Evolutionary conservation across 768 basidiomycete species (phyloP), one percentile per base, ranked within the genome.

Genomic region (Leccinum subgranulosum): DNA sequence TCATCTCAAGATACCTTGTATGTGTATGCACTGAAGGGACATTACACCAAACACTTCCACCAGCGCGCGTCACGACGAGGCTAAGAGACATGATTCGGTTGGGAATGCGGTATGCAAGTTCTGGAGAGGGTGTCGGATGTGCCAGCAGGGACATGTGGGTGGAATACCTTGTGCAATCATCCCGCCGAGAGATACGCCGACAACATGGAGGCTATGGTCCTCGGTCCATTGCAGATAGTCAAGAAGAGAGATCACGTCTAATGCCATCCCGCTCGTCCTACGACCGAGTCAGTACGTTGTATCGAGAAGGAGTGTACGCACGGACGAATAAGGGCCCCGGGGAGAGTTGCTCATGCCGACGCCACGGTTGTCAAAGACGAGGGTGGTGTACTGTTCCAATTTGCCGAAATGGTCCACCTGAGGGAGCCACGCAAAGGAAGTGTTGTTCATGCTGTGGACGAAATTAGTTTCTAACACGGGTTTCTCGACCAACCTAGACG

Each of bases 281-380:
- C 52, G 15, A 4, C 15, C 6, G 6, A 29, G 51, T 65, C 19
- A 64, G 49, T 25, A 34, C 9, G 2, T 4, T 6, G 9, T 28
- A 25, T 17, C 1, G 23, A 33, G 6, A 33, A 46, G 7, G 3
- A 39, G 19, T 21, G 2, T 0, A 6, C 31, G 27, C 27, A 76
- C 83, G 57, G 65, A 92, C 89, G 87, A 80, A 73, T 92, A 93
- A 1, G 90, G 89, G 1, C 90, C 92, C 46, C 76, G 71, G 0
- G 90, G 90, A 43, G 82, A 76, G 4, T 78, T 82, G 29, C 86
- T 89, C 69, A 90, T 81, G 7, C 92, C 92, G 6, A 89, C 89
- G 1, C 92, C 92, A 34, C 92, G 81, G 68, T 94, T 92, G 71
- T 93, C 92, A 66, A 93, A 92, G 5, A 90, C 88, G 2, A 93